Evolutionary conservation across 345 rosid genomes (phyloP).

Genomic region (Euphorbia tirucalli): DNA sequence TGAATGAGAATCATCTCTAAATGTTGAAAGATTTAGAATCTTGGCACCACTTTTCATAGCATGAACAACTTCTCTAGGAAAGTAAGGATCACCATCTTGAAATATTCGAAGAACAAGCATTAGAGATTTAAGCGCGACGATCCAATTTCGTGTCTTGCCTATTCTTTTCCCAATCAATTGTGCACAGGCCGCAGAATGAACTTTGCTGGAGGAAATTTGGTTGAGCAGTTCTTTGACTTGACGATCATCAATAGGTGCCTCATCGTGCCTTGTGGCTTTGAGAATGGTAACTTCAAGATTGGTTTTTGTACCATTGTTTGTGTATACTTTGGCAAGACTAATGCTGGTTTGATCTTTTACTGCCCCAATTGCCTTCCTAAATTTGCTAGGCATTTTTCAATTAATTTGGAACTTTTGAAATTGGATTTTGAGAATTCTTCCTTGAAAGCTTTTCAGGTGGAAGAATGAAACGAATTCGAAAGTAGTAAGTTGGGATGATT

Average conservation of each 20-base stretch:
- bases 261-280: conserved; percentile 78
- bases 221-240: conserved; percentile 51
- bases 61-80: conserved; percentile 70
- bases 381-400: conserved; percentile 65
- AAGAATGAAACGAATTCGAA: neutral
- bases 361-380: conserved; percentile 77
- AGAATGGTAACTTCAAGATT: conserved; percentile 68
- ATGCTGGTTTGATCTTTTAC: conserved; percentile 94
- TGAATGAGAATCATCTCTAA: conserved; percentile 63
- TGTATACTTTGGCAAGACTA: conserved; percentile 73
- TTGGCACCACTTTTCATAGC: conserved; percentile 73
- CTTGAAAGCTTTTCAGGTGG: neutral
- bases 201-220: conserved; percentile 49
- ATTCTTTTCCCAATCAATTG: conserved; percentile 57
- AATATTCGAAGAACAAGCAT: conserved; percentile 71
- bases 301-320: conserved; percentile 42
- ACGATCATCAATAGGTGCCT: conserved; percentile 62
- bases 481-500: neutral
- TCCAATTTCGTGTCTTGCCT: conserved; percentile 72
- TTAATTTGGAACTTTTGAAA: neutral
- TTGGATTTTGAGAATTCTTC: neutral
- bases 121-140: conserved; percentile 74
- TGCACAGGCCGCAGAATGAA: conserved; percentile 58
- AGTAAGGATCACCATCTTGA: conserved; percentile 75
- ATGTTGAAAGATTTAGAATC: conserved; percentile 63